phyloP scores from a whole-genome alignment of 352 stramenopile genomes.

The Phytophthora rubi region DNA sequence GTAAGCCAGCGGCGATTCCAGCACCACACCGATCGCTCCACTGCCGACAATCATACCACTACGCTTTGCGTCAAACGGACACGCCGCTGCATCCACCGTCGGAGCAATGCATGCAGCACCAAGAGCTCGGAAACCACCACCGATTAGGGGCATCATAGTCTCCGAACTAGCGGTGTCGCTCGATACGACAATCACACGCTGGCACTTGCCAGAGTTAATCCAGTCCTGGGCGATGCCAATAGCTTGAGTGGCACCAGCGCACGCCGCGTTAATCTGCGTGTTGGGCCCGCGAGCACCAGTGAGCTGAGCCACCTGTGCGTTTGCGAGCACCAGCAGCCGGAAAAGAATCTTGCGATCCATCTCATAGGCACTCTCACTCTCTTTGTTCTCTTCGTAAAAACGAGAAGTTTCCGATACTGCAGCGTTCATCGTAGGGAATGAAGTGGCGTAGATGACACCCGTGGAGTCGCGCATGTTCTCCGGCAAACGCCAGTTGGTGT shows the following conservation, averaged over 20 bases:
- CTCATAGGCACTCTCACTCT: conserved; percentile 64
- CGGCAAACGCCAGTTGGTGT: conserved; percentile 87
- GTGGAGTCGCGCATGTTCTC: conserved; percentile 88
- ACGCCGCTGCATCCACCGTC: conserved; percentile 78
- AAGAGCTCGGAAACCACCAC: conserved; percentile 94
- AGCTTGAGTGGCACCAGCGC: conserved; percentile 93
- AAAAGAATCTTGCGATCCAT: conserved; percentile 98
- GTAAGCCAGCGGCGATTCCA: conserved; percentile 62
- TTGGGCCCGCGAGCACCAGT: conserved; percentile 94
- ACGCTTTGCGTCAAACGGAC: conserved; percentile 93
- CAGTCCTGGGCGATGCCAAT: conserved; percentile 95
- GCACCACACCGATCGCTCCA: conserved; percentile 85
- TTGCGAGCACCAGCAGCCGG: conserved; percentile 94
- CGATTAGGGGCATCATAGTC: conserved; percentile 94
- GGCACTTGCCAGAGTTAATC: conserved; percentile 91
- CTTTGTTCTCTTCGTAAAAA: conserved; percentile 53
- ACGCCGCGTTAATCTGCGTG: conserved; percentile 97
- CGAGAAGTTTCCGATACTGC: conserved; percentile 91
- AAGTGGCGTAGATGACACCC: conserved; percentile 96
- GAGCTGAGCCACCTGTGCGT: conserved; percentile 96
- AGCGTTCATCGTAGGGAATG: conserved; percentile 95
- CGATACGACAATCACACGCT: conserved; percentile 95
- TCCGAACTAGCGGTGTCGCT: conserved; percentile 93
- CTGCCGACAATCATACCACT: conserved; percentile 96
- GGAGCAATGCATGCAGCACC: conserved; percentile 91